Percentiles rank a stretch among this genome's conserved stretches.
These are phyloP conservation scores for Chaetomium globosum DNA, from an alignment of 2,329 filamentous ascomycete species.

Conservation along the genomic window DNA sequence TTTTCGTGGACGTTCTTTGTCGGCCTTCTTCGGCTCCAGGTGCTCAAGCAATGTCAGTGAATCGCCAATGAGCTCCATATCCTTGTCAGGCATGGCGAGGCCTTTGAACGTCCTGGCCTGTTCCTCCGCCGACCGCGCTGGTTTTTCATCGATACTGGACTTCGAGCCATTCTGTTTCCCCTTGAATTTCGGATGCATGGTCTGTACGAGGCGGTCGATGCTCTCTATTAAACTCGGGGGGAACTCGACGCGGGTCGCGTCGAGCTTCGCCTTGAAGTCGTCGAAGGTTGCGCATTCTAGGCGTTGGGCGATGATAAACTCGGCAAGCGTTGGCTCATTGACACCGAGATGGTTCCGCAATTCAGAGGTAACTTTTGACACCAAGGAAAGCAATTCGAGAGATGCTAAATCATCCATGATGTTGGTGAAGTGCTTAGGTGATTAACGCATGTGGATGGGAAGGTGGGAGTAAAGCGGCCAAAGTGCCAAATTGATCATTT, in stretches of 20 bases:
- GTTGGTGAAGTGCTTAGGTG: conserved; percentile 19
- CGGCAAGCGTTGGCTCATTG: conserved; percentile 90
- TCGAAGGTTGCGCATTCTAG: conserved; percentile 68
- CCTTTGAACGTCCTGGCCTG: conserved; percentile 91
- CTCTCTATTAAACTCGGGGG: conserved; percentile 91
- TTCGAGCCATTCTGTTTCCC: conserved; percentile 44
- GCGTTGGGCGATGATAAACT: conserved; percentile 93
- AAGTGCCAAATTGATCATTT: background rate
- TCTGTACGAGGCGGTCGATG: conserved; percentile 82
- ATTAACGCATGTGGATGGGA: background rate
- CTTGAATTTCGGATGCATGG: conserved; percentile 90
- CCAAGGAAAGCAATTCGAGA: conserved; percentile 89
- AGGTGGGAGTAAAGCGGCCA: background rate
- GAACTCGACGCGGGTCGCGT: conserved; percentile 73
- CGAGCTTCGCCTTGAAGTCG: conserved; percentile 76
- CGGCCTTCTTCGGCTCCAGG: conserved; percentile 65
- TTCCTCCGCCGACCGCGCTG: conserved; percentile 59
- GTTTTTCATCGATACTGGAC: conserved; percentile 45
- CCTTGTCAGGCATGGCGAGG: conserved; percentile 80
- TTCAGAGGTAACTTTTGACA: conserved; percentile 92
- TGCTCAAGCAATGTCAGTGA: conserved; percentile 90
- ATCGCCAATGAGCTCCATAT: conserved; percentile 79
- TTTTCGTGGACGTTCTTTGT: conserved; percentile 42
- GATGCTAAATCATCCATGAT: conserved; percentile 87
- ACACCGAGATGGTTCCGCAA: conserved; percentile 92